Base-by-base conservation (phyloP, 805 yeast species). In the Metschnikowia picachoensis region DNA sequence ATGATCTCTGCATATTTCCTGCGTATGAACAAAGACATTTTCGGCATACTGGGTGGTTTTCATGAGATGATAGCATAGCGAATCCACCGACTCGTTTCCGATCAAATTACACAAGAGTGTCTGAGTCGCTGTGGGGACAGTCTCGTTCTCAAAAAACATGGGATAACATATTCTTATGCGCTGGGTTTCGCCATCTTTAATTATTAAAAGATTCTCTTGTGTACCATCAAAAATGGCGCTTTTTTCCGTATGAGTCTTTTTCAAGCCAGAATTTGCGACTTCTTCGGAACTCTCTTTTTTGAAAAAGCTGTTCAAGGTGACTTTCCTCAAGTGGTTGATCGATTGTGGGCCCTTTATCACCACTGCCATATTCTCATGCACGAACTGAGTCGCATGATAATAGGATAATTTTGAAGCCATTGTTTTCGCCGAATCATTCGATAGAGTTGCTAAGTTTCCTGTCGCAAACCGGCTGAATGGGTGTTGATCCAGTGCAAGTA, bases 271-370 rank as follows among this genome's bases (percentile, higher is more conserved):
- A 35, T 15, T 35, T 35, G 28, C 37, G 5, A 3, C 4, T 13
- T 13, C 30, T 20, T 25, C 30, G 12, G 20, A 20, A 2, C 2
- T 20, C 6, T 1, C 20, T 4, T 20, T 6, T 20, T 20, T 20
- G 20, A 39, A 41, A 33, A 39, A 36, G 33, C 32, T 30, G 12
- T 59, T 54, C 82, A 83, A 35, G 0, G 82, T 82, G 14, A 80
- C 47, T 53, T 78, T 83, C 36, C 76, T 78, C 31, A 86, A 59
- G 25, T 66, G 62, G 51, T 81, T 82, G 30, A 84, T 52, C 0
- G 91, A 80, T 46, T 83, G 86, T 0, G 90, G 82, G 0, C 91
- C 85, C 53, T 77, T 72, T 5, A 86, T 52, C 1, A 83, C 87
- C 20, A 85, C 42, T 0, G 81, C 65, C 78, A 82, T 77, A 36